Conservation (phyloP, 2,329 filamentous ascomycete species). For the Sporothrix mexicana region DNA sequence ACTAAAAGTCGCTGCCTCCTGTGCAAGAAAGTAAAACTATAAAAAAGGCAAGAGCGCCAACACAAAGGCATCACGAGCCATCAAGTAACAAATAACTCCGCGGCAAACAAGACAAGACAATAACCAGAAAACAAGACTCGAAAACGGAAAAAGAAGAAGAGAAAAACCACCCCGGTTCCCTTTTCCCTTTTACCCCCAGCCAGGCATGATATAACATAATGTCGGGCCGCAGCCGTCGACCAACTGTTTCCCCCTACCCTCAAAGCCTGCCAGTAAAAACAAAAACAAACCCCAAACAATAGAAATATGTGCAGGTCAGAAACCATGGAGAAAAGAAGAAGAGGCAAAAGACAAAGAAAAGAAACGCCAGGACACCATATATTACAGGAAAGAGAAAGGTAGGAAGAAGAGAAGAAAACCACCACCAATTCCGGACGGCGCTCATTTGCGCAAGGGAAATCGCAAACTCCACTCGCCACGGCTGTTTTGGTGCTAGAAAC, state of each 20-base stretch:
- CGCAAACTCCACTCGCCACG: not conserved
- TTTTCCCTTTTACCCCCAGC: not conserved
- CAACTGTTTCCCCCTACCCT: not conserved
- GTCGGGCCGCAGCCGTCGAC: not conserved
- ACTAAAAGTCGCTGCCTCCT: constrained; percentile 4
- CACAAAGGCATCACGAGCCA: not conserved
- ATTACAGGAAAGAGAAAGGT: not conserved
- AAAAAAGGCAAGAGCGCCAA: not conserved
- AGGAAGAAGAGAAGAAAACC: not conserved
- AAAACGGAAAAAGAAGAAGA: not conserved
- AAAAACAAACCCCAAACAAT: not conserved
- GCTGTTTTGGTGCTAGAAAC: constrained; percentile 8
- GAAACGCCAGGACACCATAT: constrained; percentile 2
- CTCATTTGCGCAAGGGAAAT: too few species aligned
- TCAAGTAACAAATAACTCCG: not conserved
- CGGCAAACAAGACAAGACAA: not conserved
- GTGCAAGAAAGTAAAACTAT: constrained; percentile 5
- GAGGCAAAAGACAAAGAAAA: not conserved
- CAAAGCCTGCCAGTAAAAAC: not conserved
- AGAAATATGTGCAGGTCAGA: not conserved
- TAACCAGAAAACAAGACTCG: not conserved
- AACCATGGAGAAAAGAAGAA: not conserved
- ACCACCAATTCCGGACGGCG: not conserved
- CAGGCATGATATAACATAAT: not conserved
- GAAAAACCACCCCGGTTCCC: not conserved